Conservation (phyloP, 2,329 filamentous ascomycete genomes). For the Colletotrichum eremochloae region DNA sequence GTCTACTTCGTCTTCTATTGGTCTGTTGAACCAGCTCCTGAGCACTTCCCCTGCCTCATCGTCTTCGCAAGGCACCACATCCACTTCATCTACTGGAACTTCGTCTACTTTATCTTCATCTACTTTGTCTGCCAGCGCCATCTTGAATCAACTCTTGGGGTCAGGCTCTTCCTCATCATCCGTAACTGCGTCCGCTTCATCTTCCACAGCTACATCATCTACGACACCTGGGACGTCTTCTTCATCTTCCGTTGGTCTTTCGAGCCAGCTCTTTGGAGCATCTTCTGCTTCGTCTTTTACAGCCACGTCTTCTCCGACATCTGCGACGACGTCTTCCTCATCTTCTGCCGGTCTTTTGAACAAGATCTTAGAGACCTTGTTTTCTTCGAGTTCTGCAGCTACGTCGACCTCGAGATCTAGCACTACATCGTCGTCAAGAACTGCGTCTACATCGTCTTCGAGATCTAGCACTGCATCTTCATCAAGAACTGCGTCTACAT, state of each 20-base stretch:
- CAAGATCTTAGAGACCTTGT: too few species aligned
- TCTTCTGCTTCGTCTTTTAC: too few species aligned
- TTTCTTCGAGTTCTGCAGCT: not conserved
- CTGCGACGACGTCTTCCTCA: not conserved
- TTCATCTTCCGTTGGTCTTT: too few species aligned
- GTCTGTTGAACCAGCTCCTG: too few species aligned
- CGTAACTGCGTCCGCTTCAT: not conserved
- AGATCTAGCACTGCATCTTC: not conserved
- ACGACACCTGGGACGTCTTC: too few species aligned
- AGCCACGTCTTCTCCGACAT: too few species aligned
- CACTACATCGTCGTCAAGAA: not conserved
- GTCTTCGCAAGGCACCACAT: not conserved
- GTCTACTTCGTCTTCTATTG: too few species aligned
- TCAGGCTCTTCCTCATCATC: not conserved
- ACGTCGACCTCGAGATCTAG: not conserved
- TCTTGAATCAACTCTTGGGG: not conserved
- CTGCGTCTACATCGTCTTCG: not conserved
- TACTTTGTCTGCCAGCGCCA: too few species aligned
- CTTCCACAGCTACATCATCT: too few species aligned
- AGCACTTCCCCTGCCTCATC: not conserved
- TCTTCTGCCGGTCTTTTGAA: not conserved
- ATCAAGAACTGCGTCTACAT: too few species aligned
- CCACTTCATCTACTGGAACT: not conserved
- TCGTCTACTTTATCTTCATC: not conserved
- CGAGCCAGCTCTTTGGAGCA: too few species aligned